phyloP scores from a whole-genome alignment of 306 rosid genomes.

The Delonix regia region DNA sequence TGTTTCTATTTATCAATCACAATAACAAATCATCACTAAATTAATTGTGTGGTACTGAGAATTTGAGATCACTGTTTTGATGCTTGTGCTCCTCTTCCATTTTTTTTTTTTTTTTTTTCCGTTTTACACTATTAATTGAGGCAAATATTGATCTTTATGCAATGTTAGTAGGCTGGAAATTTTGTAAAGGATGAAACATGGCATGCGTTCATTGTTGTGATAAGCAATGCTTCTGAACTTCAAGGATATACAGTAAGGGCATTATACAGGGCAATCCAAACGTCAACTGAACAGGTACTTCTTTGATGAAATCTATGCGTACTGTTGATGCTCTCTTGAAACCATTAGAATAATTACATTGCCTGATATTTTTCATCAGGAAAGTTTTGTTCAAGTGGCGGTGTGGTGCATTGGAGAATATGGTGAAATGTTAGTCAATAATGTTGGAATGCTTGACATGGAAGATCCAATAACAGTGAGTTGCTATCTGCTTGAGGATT shows the following conservation, averaged over 20 bases:
- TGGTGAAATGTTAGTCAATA: slow-evolving; percentile 89
- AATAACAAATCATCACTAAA: slow-evolving; percentile 7
- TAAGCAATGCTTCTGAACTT: slow-evolving; percentile 96
- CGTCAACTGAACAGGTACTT: slow-evolving; percentile 81
- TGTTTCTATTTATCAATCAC: slow-evolving; percentile 23
- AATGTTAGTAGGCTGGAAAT: slow-evolving; percentile 99
- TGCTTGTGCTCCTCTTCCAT: slow-evolving; percentile 29
- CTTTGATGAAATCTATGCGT: slow-evolving; percentile 35
- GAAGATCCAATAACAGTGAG: slow-evolving; percentile 96
- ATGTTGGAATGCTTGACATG: slow-evolving; percentile 77
- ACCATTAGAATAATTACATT: slow-evolving; percentile 22
- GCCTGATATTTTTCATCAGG: slow-evolving; percentile 60
- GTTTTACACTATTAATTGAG: slow-evolving; percentile 24
- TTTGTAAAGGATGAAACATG: slow-evolving; percentile 97
- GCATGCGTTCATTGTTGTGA: slow-evolving; percentile 86
- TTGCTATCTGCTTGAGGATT: slow-evolving; percentile 29
- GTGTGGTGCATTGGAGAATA: slow-evolving; percentile 99
- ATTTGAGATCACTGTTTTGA: slow-evolving; percentile 10
- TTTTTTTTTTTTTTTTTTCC: slow-evolving; percentile 8
- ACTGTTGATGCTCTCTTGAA: slow-evolving; percentile 29
- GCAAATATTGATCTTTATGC: slow-evolving; percentile 63
- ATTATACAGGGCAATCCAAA: slow-evolving; percentile 80
- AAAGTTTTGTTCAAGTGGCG: slow-evolving; percentile 93
- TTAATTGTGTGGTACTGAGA: slow-evolving; percentile 23
- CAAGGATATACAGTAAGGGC: slow-evolving; percentile 95